phyloP scores from a whole-genome alignment of 345 rosid species.

The Orychophragmus violaceus region DNA sequence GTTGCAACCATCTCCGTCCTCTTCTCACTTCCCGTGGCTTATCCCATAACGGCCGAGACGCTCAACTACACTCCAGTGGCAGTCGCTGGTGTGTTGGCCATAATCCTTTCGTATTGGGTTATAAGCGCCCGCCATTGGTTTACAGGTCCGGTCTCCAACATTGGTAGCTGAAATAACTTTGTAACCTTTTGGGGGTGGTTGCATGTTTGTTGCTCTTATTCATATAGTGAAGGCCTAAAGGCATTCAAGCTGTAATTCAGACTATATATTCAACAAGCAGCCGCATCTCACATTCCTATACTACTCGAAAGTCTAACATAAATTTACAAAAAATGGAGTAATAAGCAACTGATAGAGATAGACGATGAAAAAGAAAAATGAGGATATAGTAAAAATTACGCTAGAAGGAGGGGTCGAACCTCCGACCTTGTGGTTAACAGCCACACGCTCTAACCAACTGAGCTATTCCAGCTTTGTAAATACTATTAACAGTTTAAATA shows the following conservation, averaged over 20 bases:
- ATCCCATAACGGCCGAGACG: slow-evolving; percentile 68
- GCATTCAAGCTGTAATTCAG: neutral
- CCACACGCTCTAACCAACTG: slow-evolving; percentile 93
- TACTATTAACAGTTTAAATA: too few relatives aligned
- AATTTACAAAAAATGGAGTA: neutral
- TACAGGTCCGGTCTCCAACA: slow-evolving; percentile 71
- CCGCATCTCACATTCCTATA: neutral
- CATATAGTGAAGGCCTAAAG: slow-evolving; percentile 13
- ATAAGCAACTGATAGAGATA: neutral
- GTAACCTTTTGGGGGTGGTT: neutral
- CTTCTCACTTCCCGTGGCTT: slow-evolving; percentile 88
- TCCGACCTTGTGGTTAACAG: slow-evolving; percentile 90
- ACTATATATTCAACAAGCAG: neutral
- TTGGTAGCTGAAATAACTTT: slow-evolving; percentile 29
- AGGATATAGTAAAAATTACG: neutral
- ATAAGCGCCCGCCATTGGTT: slow-evolving; percentile 77
- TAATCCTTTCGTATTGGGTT: slow-evolving; percentile 57
- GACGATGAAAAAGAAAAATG: too few relatives aligned
- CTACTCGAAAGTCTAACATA: neutral
- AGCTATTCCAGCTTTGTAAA: slow-evolving; percentile 79
- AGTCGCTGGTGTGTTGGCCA: slow-evolving; percentile 58
- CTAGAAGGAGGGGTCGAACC: slow-evolving; percentile 65
- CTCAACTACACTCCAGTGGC: slow-evolving; percentile 96
- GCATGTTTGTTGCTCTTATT: slow-evolving; percentile 6
- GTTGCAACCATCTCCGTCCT: slow-evolving; percentile 81